Evolutionary conservation across 345 rosid species (phyloP).

Genomic region (Acer saccharum): DNA sequence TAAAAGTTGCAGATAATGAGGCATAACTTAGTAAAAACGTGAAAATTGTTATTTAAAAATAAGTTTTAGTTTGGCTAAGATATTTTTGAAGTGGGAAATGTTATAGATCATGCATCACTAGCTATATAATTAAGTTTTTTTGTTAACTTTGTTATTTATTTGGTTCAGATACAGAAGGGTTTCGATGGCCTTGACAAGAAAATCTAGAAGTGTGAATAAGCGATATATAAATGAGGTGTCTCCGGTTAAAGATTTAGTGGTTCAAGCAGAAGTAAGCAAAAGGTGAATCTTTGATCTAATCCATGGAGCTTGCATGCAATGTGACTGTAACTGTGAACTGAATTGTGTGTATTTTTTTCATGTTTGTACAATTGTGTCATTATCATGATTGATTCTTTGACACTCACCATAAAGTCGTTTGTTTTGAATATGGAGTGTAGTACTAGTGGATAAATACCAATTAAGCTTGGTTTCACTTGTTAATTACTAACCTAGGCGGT

Average conservation of each 20-base stretch:
- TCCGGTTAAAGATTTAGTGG: conserved; percentile 60
- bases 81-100: too few relatives aligned
- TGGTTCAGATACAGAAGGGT: conserved; percentile 30
- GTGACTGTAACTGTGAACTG: conserved; percentile 3
- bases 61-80: too few relatives aligned
- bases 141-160: conserved; percentile 9
- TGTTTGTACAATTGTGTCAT: background rate
- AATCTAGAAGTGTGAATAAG: conserved; percentile 76
- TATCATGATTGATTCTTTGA: background rate
- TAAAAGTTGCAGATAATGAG: background rate
- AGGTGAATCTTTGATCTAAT: conserved; percentile 48
- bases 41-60: background rate
- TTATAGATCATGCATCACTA: background rate
- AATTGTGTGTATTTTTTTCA: conserved; percentile 1
- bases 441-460: background rate
- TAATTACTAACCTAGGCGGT: background rate
- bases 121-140: background rate
- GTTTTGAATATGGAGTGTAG: background rate
- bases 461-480: conserved; percentile 5
- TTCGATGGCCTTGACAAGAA: conserved; percentile 74
- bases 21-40: background rate
- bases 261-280: conserved; percentile 56
- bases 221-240: conserved; percentile 68
- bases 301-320: background rate
- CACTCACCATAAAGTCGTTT: background rate